A percentile compares a stretch with the other conserved stretches of the same genome.
Evolutionary conservation across 768 basidiomycete genomes (phyloP).

Genomic region (Calocera cornea): DNA sequence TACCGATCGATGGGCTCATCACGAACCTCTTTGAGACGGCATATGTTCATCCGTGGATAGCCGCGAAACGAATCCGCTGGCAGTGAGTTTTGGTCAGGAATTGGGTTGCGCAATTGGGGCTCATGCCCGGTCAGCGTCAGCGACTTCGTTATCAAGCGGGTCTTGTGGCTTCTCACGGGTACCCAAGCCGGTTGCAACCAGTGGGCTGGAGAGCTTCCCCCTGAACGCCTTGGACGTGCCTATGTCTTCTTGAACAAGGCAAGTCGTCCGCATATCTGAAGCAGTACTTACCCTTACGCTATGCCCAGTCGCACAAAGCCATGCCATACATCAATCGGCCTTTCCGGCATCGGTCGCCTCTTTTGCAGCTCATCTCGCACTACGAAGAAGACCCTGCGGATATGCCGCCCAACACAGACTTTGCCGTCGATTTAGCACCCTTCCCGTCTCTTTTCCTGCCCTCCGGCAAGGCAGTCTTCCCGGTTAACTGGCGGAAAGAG

Average conservation of each 20-base stretch:
- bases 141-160: conserved; percentile 45
- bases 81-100: conserved; percentile 27
- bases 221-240: conserved; percentile 41
- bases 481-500: conserved; percentile 32
- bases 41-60: conserved; percentile 51
- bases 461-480: conserved; percentile 36
- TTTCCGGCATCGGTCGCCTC: conserved; percentile 32
- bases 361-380: conserved; percentile 37
- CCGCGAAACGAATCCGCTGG: conserved; percentile 41
- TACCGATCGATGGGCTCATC: conserved; percentile 35
- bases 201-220: conserved; percentile 47
- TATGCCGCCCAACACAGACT: conserved; percentile 31
- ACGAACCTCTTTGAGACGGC: conserved; percentile 45
- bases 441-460: conserved; percentile 37
- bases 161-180: conserved; percentile 50
- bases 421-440: conserved; percentile 41
- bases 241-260: conserved; percentile 54
- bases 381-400: conserved; percentile 47
- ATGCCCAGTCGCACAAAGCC: conserved; percentile 36
- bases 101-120: not conserved
- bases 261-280: not conserved
- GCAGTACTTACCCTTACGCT: not conserved
- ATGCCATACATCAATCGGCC: conserved; percentile 51
- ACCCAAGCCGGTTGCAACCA: conserved; percentile 43
- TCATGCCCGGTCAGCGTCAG: conserved; percentile 16